Percentiles rank a stretch among this genome's conserved stretches.
Conservation (phyloP, 83 land plant species). For the Larix sibirica region DNA sequence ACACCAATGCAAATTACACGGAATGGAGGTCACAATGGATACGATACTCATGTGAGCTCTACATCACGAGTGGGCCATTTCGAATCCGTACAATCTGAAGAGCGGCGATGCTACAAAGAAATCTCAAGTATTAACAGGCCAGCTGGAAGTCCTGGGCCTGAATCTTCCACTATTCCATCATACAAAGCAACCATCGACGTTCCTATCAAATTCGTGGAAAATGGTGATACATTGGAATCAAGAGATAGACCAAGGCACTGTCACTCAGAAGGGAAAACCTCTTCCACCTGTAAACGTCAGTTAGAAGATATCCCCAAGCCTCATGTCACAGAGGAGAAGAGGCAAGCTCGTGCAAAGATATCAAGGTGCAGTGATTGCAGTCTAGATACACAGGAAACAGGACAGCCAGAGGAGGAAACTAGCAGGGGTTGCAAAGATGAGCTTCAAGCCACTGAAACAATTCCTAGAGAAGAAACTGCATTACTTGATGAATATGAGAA, state of each 20-base stretch:
- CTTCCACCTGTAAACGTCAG: background rate
- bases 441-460: slow-evolving; percentile 1
- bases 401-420: slow-evolving; percentile 2
- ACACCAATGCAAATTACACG: background rate
- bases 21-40: background rate
- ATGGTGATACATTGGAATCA: slow-evolving; percentile 6
- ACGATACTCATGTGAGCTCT: background rate
- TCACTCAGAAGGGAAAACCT: slow-evolving; percentile 8
- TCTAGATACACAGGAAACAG: background rate
- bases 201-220: background rate
- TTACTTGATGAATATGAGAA: background rate
- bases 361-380: background rate
- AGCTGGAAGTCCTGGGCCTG: background rate
- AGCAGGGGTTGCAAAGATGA: slow-evolving; percentile 1
- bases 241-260: background rate
- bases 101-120: background rate
- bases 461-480: background rate
- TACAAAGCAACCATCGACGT: background rate
- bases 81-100: background rate
- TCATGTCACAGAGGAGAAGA: background rate
- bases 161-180: slow-evolving; percentile 7
- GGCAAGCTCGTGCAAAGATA: background rate
- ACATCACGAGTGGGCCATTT: background rate
- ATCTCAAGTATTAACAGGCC: slow-evolving; percentile 3
- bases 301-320: background rate